Base-by-base conservation (phyloP, 2,329 filamentous ascomycete genomes). In the Diaporthe batatas region DNA sequence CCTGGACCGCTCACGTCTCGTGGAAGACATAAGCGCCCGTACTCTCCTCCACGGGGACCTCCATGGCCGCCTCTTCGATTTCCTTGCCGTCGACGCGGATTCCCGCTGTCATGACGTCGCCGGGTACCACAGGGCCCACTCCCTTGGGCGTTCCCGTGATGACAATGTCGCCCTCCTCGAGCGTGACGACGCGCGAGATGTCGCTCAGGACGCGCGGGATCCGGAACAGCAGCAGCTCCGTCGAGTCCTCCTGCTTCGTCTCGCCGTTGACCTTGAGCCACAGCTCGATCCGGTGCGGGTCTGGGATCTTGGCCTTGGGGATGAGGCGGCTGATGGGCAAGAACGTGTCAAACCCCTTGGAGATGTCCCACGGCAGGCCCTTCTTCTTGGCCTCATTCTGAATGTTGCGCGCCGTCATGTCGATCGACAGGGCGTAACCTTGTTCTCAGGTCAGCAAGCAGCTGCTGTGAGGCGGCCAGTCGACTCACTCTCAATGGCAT, bases 281-380 rank as follows among this genome's bases (percentile, higher is more conserved):
- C 75, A 99, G 85, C 84, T 97, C 93, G 23, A 94, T 91, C 79
- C 96, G 91, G 82, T 98, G 95, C 42, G 96, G 96, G 83, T 98
- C 91, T 16, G 92, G 89, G 77, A 99, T 94, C 76, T 89, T 87
- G 47, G 89, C 87, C 85, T 97, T 97, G 77, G 91, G 86, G 78
- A 99, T 97, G 71, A 94, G 87, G 76, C 92, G 86, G 82, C 92
- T 94, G 79, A 99, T 89, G 73, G 96, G 96, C 68, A 97, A 88
- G 86, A 99, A 99, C 3, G 96, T 98, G 83, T 99, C 96, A 81
- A 98, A 99, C 59, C 96, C 96, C 86, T 99, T 99, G 77, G 94
- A 93, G 77, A 98, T 98, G 79, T 92, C 91, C 96, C 96, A 99
- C 10, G 96, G 96, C 21, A 98, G 91, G 47, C 96, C 95, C 87